These are phyloP conservation scores for Emydomyces testavorans DNA, from an alignment of 2,329 filamentous ascomycete species.

Conservation along the genomic window DNA sequence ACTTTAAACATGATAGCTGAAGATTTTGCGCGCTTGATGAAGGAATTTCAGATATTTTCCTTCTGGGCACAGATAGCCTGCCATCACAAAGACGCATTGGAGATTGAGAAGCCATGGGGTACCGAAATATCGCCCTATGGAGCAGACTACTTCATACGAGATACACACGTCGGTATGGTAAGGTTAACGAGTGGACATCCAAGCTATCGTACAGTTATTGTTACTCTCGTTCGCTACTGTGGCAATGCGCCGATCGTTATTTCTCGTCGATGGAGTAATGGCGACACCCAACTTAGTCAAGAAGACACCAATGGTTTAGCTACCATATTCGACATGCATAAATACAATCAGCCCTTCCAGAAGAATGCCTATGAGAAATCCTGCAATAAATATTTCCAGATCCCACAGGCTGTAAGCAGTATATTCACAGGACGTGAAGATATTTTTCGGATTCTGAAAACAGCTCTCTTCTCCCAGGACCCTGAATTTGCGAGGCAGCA, in stretches of 20 bases:
- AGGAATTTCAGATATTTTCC: conserved; percentile 29
- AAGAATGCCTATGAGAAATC: not conserved
- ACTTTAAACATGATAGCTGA: conserved; percentile 32
- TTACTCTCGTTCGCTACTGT: conserved; percentile 16
- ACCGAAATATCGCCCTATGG: conserved; percentile 28
- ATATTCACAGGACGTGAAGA: conserved; percentile 17
- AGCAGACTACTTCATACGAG: conserved; percentile 26
- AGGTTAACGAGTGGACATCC: conserved; percentile 20
- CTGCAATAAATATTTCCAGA: conserved; percentile 19
- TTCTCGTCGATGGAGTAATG: not conserved
- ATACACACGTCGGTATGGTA: conserved; percentile 25
- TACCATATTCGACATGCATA: conserved; percentile 1
- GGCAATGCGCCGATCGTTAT: conserved; percentile 5
- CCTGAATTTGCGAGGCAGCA: conserved; percentile 15
- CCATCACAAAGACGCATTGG: conserved; percentile 25
- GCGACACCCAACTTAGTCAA: not conserved
- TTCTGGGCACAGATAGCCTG: conserved; percentile 34
- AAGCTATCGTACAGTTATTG: conserved; percentile 20
- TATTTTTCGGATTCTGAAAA: conserved; percentile 12
- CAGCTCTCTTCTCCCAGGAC: conserved; percentile 10
- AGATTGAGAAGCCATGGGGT: conserved; percentile 25
- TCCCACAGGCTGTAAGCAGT: conserved; percentile 17
- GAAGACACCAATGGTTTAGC: not conserved
- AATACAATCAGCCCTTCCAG: not conserved
- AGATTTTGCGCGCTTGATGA: conserved; percentile 30